These are phyloP conservation scores for Strobilomyces echinocephalus DNA, from an alignment of 768 basidiomycete genomes.

Conservation along the genomic window DNA sequence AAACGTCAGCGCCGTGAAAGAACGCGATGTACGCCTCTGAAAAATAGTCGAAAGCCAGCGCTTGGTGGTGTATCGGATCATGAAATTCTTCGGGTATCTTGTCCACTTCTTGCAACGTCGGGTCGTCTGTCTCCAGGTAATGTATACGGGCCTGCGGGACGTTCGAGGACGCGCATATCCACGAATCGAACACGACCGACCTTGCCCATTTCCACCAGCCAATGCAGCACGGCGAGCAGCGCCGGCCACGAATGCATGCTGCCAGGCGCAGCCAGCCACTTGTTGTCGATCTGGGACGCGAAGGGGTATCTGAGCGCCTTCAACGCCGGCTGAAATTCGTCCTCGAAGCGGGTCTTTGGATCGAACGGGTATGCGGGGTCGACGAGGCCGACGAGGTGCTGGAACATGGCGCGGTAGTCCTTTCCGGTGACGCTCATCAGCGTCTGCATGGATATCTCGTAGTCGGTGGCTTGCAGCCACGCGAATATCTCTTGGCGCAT, in stretches of 20 bases:
- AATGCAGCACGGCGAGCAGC: slow-evolving; percentile 83
- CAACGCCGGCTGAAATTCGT: slow-evolving; percentile 75
- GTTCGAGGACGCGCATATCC: neutral
- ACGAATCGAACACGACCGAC: slow-evolving; percentile 40
- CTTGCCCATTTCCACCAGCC: slow-evolving; percentile 84
- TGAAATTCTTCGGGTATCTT: slow-evolving; percentile 73
- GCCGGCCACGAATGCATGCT: slow-evolving; percentile 91
- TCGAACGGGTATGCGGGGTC: slow-evolving; percentile 67
- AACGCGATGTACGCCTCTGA: slow-evolving; percentile 63
- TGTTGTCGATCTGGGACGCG: slow-evolving; percentile 71
- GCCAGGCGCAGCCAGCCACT: slow-evolving; percentile 83
- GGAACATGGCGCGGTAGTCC: slow-evolving; percentile 82
- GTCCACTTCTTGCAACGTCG: slow-evolving; percentile 59
- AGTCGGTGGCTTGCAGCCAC: slow-evolving; percentile 64
- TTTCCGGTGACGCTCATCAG: slow-evolving; percentile 77
- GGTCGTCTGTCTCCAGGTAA: slow-evolving; percentile 60
- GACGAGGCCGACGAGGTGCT: slow-evolving; percentile 63
- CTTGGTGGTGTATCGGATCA: slow-evolving; percentile 66
- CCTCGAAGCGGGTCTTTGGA: slow-evolving; percentile 60
- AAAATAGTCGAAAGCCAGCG: slow-evolving; percentile 73
- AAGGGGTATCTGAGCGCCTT: slow-evolving; percentile 81
- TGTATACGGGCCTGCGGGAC: slow-evolving; percentile 29
- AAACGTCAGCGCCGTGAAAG: slow-evolving; percentile 63
- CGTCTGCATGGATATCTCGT: slow-evolving; percentile 63
- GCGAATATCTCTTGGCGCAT: slow-evolving; percentile 73